These are phyloP conservation scores for Didymosphaeria variabile DNA, from an alignment of 2,329 filamentous ascomycete species.

Conservation along the genomic window DNA sequence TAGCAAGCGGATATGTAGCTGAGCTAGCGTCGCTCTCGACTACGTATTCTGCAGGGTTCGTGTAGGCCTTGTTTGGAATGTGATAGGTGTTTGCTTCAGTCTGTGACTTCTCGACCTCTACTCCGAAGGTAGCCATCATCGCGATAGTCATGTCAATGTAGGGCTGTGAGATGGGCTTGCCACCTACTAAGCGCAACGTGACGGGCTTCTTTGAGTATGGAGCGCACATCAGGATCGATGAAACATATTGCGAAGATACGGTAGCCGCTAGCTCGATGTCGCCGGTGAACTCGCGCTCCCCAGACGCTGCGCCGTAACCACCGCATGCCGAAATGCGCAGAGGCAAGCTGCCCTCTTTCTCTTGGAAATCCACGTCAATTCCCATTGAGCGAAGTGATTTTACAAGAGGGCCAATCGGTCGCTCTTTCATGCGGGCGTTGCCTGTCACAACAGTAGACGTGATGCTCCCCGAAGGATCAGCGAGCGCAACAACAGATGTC, in stretches of 20 bases:
- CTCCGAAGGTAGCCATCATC: conserved; percentile 95
- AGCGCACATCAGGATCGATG: conserved; percentile 94
- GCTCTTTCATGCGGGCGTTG: conserved; percentile 94
- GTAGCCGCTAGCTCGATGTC: conserved; percentile 92
- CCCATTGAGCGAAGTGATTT: conserved; percentile 89
- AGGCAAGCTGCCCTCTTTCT: conserved; percentile 83
- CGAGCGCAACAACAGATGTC: conserved; percentile 88
- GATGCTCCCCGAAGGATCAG: conserved; percentile 68
- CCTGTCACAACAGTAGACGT: conserved; percentile 85
- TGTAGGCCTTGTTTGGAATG: conserved; percentile 85
- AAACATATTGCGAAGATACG: conserved; percentile 98
- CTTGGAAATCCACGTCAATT: conserved; percentile 85
- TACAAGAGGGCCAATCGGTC: conserved; percentile 91
- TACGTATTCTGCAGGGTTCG: conserved; percentile 84
- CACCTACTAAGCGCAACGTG: conserved; percentile 88
- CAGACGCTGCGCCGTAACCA: conserved; percentile 74
- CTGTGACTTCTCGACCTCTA: conserved; percentile 77
- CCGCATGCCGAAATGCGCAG: conserved; percentile 75
- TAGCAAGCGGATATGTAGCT: conserved; percentile 91
- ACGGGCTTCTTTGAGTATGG: conserved; percentile 96
- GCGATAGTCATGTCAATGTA: conserved; percentile 99
- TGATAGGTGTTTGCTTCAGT: conserved; percentile 91
- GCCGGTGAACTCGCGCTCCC: conserved; percentile 67
- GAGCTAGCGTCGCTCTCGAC: conserved; percentile 98
- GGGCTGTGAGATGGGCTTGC: conserved; percentile 93